Percentiles rank a stretch among this genome's conserved stretches.
Conservation (phyloP, 768 basidiomycete genomes). For the Mycena vitilis region DNA sequence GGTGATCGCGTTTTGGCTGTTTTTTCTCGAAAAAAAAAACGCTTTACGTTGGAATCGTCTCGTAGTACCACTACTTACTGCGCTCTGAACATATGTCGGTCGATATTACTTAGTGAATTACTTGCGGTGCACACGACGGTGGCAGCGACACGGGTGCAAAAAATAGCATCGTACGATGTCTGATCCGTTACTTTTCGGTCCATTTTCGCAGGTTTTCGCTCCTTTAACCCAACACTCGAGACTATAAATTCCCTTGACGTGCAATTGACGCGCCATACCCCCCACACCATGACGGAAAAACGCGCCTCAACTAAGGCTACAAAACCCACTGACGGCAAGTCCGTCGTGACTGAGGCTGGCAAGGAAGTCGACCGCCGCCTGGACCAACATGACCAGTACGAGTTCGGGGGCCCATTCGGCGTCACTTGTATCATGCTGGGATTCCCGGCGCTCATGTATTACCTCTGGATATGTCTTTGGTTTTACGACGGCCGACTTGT, state of each 20-base stretch:
- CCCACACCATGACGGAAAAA: neutral
- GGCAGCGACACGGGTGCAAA: no score
- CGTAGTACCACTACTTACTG: neutral
- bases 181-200: neutral
- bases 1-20: neutral
- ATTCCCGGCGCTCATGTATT: conserved; percentile 97
- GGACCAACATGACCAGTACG: conserved; percentile 81
- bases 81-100: no score
- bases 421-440: conserved; percentile 93
- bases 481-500: conserved; percentile 92
- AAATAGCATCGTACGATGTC: neutral
- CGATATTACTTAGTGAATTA: no score
- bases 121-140: no score
- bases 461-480: conserved; percentile 97
- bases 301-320: neutral
- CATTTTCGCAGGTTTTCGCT: neutral
- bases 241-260: conserved; percentile 5
- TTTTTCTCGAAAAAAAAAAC: neutral
- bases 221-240: neutral
- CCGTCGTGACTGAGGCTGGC: conserved; percentile 74
- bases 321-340: conserved; percentile 34
- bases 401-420: conserved; percentile 96
- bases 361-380: conserved; percentile 78
- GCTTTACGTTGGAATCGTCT: neutral
- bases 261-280: neutral